Conservation (phyloP, 768 basidiomycete genomes). For the Termitomyces bulborhizus region DNA sequence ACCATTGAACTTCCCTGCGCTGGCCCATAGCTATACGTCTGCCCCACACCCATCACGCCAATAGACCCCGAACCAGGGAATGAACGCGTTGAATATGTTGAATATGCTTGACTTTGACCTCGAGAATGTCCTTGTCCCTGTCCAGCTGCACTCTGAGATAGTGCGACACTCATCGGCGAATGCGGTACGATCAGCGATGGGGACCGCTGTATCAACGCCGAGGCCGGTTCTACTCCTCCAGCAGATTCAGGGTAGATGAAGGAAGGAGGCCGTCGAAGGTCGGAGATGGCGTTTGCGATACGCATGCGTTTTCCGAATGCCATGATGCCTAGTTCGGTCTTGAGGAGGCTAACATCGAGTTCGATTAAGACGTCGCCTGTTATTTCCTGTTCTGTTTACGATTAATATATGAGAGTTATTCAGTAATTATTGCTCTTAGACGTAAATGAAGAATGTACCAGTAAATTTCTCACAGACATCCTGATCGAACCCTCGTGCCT, state of each 20-base stretch:
- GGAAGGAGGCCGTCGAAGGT: slow-evolving; percentile 72
- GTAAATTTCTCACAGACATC: slow-evolving; percentile 80
- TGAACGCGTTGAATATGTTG: slow-evolving; percentile 40
- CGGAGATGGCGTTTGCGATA: slow-evolving; percentile 88
- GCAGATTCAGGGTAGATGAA: slow-evolving; percentile 45
- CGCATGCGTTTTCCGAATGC: slow-evolving; percentile 94
- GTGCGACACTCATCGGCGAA: slow-evolving; percentile 18
- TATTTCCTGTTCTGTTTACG: slow-evolving; percentile 86
- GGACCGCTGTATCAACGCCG: slow-evolving; percentile 24
- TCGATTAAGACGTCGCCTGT: slow-evolving; percentile 96
- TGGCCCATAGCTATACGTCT: neutral
- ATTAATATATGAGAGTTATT: neutral
- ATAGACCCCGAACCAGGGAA: slow-evolving; percentile 31
- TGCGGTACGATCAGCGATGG: slow-evolving; percentile 9
- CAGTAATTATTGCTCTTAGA: too few species aligned
- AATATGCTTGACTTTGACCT: slow-evolving; percentile 36
- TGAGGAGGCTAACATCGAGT: slow-evolving; percentile 86
- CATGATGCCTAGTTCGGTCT: slow-evolving; percentile 86
- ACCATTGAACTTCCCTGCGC: neutral
- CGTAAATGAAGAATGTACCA: slow-evolving; percentile 40
- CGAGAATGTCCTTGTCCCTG: slow-evolving; percentile 32
- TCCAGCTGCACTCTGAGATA: slow-evolving; percentile 18
- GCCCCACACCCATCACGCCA: slow-evolving; percentile 7
- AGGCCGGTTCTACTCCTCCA: neutral
- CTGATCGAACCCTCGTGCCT: slow-evolving; percentile 77